These are phyloP conservation scores for Gracilaria caudata DNA, from an alignment of 23 red algal species.

Conservation along the genomic window DNA sequence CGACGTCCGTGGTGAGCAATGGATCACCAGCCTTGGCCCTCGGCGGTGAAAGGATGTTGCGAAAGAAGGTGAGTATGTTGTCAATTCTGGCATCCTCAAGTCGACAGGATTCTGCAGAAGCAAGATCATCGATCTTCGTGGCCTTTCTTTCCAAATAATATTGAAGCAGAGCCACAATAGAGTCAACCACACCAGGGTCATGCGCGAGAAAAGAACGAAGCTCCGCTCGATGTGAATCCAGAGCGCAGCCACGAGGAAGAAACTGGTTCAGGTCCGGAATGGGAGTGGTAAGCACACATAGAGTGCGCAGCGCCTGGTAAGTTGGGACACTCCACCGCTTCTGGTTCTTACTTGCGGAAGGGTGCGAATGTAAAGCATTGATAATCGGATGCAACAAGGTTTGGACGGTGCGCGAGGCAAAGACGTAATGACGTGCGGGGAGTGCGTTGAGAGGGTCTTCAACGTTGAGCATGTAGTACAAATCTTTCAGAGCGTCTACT, in stretches of 20 bases:
- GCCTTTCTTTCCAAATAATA: constrained; percentile 70
- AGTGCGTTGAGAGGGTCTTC: constrained; percentile 65
- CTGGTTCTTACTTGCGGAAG: constrained; percentile 17
- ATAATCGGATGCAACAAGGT: constrained; percentile 25
- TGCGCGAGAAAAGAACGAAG: constrained; percentile 20
- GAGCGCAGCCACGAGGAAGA: constrained; percentile 23
- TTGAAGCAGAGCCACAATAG: constrained; percentile 46
- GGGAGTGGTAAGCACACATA: constrained; percentile 47
- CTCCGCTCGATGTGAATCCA: constrained; percentile 11
- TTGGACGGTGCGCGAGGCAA: constrained; percentile 7
- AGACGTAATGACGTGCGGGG: constrained; percentile 28
- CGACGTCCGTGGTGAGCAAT: constrained; percentile 18
- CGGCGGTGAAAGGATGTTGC: constrained; percentile 53
- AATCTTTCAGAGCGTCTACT: constrained; percentile 43
- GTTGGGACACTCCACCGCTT: constrained; percentile 51
- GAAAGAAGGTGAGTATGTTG: constrained; percentile 68
- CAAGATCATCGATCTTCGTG: constrained; percentile 16
- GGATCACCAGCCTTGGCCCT: constrained; percentile 4
- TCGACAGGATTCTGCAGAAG: constrained; percentile 33
- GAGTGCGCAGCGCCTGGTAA: constrained; percentile 55
- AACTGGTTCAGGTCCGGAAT: constrained; percentile 28
- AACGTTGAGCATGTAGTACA: constrained; percentile 60
- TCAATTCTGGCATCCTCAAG: constrained; percentile 68
- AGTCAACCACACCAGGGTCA: constrained; percentile 3
- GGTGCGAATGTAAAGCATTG: constrained; percentile 26